Conservation (phyloP, 306 rosid genomes). For the Luffa aegyptiaca region DNA sequence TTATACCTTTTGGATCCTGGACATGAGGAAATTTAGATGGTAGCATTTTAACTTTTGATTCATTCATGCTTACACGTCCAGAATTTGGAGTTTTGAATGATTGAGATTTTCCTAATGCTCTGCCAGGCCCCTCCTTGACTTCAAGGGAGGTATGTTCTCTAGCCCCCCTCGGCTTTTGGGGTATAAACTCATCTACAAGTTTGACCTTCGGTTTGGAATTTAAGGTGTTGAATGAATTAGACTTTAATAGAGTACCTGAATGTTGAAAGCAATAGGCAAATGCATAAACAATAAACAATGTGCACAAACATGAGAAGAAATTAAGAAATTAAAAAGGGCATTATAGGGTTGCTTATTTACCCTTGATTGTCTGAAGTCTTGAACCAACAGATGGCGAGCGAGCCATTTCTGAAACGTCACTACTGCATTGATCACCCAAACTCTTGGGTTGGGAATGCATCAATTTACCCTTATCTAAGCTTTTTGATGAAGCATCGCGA, state of each 20-base stretch:
- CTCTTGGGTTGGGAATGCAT: slow-evolving; percentile 35
- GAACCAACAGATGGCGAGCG: slow-evolving; percentile 33
- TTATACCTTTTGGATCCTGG: slow-evolving; percentile 50
- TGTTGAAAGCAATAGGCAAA: slow-evolving; percentile 8
- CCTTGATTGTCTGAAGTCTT: slow-evolving; percentile 34
- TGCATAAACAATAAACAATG: slow-evolving; percentile 4
- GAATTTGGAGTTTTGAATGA: slow-evolving; percentile 50
- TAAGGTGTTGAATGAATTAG: slow-evolving; percentile 51
- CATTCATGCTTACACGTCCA: slow-evolving; percentile 39
- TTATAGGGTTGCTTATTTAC: slow-evolving; percentile 24
- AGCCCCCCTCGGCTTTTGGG: slow-evolving; percentile 46
- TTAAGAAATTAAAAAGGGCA: not conserved
- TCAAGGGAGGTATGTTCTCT: slow-evolving; percentile 47
- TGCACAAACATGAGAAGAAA: not conserved
- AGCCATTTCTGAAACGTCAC: slow-evolving; percentile 26
- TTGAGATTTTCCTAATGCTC: slow-evolving; percentile 48
- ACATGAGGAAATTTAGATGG: slow-evolving; percentile 29
- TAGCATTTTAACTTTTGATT: slow-evolving; percentile 66
- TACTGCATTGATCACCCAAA: slow-evolving; percentile 23
- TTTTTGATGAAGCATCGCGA: slow-evolving; percentile 59
- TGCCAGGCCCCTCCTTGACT: slow-evolving; percentile 36
- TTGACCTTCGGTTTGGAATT: slow-evolving; percentile 59
- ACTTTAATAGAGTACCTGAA: slow-evolving; percentile 61
- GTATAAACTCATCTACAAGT: slow-evolving; percentile 53
- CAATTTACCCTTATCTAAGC: slow-evolving; percentile 44